Conservation (phyloP, 345 rosid genomes). For the Linum usitatissimum region DNA sequence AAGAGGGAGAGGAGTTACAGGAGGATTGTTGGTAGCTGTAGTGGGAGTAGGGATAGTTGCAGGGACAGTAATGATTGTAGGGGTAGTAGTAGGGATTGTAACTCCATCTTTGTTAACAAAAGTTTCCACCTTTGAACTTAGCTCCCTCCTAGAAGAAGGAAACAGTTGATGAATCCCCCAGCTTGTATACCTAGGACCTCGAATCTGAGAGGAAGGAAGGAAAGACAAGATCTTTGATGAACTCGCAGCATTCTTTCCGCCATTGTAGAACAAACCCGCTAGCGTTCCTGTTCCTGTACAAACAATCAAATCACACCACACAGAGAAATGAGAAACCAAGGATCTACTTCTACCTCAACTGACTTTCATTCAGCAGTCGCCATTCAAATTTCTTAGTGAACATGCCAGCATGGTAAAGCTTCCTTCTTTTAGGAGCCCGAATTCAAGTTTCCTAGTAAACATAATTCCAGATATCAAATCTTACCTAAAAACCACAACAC, state of each 20-base stretch:
- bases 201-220: constrained; percentile 15
- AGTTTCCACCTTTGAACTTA: constrained; percentile 17
- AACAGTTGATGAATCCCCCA: constrained; percentile 14
- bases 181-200: constrained; percentile 11
- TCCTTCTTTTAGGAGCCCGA: too few relatives aligned
- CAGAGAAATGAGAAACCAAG: background rate
- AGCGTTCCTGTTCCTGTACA: constrained; percentile 14
- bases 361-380: too few relatives aligned
- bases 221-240: constrained; percentile 16
- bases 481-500: too few relatives aligned
- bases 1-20: background rate
- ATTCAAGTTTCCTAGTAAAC: too few relatives aligned
- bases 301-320: background rate
- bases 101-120: constrained; percentile 25
- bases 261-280: constrained; percentile 25
- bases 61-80: constrained; percentile 49
- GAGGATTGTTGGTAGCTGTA: constrained; percentile 17
- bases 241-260: constrained; percentile 13
- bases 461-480: too few relatives aligned
- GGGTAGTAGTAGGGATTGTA: constrained; percentile 33
- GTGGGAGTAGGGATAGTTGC: constrained; percentile 31
- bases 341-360: too few relatives aligned
- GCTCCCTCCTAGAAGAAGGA: constrained; percentile 28
- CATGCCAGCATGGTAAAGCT: too few relatives aligned
- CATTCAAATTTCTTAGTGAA: too few relatives aligned